A percentile compares a stretch with the other conserved stretches of the same genome.
Conservation (phyloP, 768 basidiomycete species). For the Candolleomyces aberdarensis region DNA sequence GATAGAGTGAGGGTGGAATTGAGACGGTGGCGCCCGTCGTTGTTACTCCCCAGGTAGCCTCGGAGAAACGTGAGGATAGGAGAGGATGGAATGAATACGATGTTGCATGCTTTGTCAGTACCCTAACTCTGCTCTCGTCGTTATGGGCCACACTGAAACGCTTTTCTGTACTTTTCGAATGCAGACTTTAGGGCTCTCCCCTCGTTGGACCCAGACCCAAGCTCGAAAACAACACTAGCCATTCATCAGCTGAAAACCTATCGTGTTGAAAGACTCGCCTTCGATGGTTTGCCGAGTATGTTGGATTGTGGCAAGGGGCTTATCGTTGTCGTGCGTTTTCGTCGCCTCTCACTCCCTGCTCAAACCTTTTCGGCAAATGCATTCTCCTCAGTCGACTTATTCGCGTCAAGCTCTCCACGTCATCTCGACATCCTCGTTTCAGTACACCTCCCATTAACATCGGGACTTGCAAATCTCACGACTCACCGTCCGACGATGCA, state of each 20-base stretch:
- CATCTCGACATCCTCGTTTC: no score
- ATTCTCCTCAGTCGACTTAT: no score
- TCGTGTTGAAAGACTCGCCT: slow-evolving; percentile 41
- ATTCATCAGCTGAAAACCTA: slow-evolving; percentile 37
- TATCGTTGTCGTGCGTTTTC: slow-evolving; percentile 53
- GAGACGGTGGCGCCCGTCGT: slow-evolving; percentile 32
- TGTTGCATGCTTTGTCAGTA: slow-evolving; percentile 33
- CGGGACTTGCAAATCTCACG: neutral
- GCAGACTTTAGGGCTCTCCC: slow-evolving; percentile 14
- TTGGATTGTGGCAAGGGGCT: slow-evolving; percentile 47
- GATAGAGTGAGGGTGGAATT: neutral
- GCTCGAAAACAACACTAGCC: slow-evolving; percentile 16
- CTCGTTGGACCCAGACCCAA: slow-evolving; percentile 10
- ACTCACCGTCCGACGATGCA: neutral
- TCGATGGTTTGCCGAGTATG: slow-evolving; percentile 38
- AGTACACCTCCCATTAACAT: no score
- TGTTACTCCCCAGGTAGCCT: slow-evolving; percentile 30
- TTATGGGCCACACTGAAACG: slow-evolving; percentile 27
- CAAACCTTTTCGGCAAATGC: no score
- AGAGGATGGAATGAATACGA: slow-evolving; percentile 21
- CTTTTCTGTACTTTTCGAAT: slow-evolving; percentile 3
- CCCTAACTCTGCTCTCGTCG: slow-evolving; percentile 28
- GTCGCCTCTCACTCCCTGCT: no score
- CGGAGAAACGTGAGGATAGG: slow-evolving; percentile 23
- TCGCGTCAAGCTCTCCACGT: no score